Percentiles rank a stretch among this genome's conserved stretches.
Evolutionary conservation across 805 yeast species (phyloP).

Genomic region (Wickerhamomyces chambardii): DNA sequence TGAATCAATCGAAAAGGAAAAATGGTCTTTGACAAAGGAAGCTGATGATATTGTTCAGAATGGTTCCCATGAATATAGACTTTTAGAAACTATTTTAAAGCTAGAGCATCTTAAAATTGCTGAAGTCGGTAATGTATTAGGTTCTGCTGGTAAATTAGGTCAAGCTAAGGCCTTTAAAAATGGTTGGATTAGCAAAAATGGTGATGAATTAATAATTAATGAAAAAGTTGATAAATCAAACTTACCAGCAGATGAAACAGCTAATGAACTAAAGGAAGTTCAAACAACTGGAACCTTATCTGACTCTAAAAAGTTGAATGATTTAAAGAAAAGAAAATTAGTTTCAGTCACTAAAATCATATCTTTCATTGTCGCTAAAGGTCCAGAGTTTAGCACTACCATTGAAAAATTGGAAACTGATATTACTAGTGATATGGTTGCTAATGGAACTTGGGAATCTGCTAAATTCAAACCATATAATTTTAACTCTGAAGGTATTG

Average conservation of each 20-base stretch:
- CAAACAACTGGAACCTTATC: conserved; percentile 42
- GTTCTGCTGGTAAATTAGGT: conserved; percentile 82
- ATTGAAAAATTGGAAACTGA: conserved; percentile 86
- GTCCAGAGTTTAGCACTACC: conserved; percentile 74
- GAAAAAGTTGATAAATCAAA: conserved; percentile 34
- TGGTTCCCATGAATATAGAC: conserved; percentile 88
- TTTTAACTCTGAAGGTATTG: conserved; percentile 89
- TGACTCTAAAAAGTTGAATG: conserved; percentile 63
- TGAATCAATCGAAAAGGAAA: conserved; percentile 64
- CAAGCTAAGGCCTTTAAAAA: conserved; percentile 97
- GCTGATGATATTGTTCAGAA: conserved; percentile 68
- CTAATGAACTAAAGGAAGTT: conserved; percentile 51
- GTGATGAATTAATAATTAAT: conserved; percentile 62
- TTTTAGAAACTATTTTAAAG: conserved; percentile 65
- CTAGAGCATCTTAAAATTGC: conserved; percentile 76
- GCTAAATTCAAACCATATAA: conserved; percentile 91
- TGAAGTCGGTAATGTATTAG: conserved; percentile 67
- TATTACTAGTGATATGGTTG: conserved; percentile 87
- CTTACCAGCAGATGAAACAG: conserved; percentile 60
- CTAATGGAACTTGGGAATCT: conserved; percentile 72
- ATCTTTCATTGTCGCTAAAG: conserved; percentile 72
- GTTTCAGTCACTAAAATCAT: conserved; percentile 60
- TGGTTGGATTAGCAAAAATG: conserved; percentile 90
- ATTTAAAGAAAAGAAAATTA: conserved; percentile 91
- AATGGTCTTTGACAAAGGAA: conserved; percentile 71